Percentiles rank a stretch among this genome's conserved stretches.
phyloP scores from a whole-genome alignment of 2,329 filamentous ascomycete genomes.

The Alternaria incomplexa region DNA sequence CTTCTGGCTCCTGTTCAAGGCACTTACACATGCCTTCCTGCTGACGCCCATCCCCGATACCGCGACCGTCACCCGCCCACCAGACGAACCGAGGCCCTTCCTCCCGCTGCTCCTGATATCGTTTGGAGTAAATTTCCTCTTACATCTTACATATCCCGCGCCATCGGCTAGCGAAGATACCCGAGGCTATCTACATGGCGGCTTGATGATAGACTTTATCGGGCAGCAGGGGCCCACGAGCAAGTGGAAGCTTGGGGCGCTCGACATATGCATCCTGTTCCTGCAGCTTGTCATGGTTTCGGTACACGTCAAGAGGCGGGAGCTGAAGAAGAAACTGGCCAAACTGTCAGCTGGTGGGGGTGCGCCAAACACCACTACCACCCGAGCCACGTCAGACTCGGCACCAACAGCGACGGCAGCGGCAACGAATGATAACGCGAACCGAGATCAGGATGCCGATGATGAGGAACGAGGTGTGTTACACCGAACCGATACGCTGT shows the following conservation, averaged over 20 bases:
- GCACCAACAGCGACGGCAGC: constrained; percentile 9
- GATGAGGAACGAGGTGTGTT: constrained; percentile 65
- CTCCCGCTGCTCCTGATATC: constrained; percentile 60
- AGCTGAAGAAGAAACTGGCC: constrained; percentile 50
- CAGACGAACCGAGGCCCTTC: constrained; percentile 59
- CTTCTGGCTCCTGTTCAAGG: constrained; percentile 61
- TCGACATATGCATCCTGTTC: constrained; percentile 61
- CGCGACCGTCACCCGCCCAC: constrained; percentile 50
- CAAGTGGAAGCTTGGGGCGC: constrained; percentile 57
- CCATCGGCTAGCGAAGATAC: constrained; percentile 56
- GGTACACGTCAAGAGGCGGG: constrained; percentile 59
- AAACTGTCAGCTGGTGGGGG: constrained; percentile 29
- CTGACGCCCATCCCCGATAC: constrained; percentile 65
- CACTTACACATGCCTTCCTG: constrained; percentile 62
- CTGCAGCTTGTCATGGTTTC: constrained; percentile 65
- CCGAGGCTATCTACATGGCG: constrained; percentile 65
- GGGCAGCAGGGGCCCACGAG: constrained; percentile 65
- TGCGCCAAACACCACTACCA: constrained; percentile 10
- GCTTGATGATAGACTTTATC: constrained; percentile 69
- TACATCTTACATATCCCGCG: constrained; percentile 54
- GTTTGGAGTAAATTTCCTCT: constrained; percentile 62
- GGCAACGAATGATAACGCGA: constrained; percentile 15
- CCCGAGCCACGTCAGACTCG: constrained; percentile 15
- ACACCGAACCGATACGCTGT: constrained; percentile 47
- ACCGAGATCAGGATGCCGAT: constrained; percentile 61